These are phyloP conservation scores for Albatrellus ellisii DNA, from an alignment of 768 basidiomycete species.

Conservation along the genomic window DNA sequence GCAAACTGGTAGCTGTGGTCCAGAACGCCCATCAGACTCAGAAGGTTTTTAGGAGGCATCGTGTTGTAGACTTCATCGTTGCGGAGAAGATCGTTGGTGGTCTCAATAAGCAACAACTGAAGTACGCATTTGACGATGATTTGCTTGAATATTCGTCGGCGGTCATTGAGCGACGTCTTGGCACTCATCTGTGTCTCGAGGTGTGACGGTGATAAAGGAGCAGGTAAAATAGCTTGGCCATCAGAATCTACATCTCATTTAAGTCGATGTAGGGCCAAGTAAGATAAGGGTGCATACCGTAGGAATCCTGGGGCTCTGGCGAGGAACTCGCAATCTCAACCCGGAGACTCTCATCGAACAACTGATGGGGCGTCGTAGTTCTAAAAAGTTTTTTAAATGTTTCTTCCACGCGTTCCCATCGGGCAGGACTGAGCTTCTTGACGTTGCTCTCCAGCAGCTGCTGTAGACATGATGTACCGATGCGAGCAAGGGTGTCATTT, in stretches of 20 bases:
- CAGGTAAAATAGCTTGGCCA: constrained; percentile 63
- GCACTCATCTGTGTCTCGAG: constrained; percentile 34
- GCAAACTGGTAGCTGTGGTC: constrained; percentile 98
- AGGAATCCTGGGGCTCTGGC: constrained; percentile 38
- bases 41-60: constrained; percentile 87
- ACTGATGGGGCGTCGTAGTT: constrained; percentile 92
- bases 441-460: constrained; percentile 92
- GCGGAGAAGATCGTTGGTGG: constrained; percentile 87
- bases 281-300: constrained; percentile 14
- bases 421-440: constrained; percentile 63
- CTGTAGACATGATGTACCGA: constrained; percentile 95
- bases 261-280: background rate
- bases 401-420: constrained; percentile 86
- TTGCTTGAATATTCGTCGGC: constrained; percentile 87
- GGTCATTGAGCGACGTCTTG: constrained; percentile 48
- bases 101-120: constrained; percentile 92
- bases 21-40: constrained; percentile 89
- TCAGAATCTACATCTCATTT: constrained; percentile 38
- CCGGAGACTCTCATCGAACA: constrained; percentile 89
- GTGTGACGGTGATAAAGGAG: constrained; percentile 72
- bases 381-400: constrained; percentile 95
- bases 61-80: constrained; percentile 85
- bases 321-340: constrained; percentile 58
- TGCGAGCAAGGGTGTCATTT: constrained; percentile 94
- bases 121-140: constrained; percentile 99